Evolutionary conservation across 108 stramenopile genomes (phyloP), one percentile per base, ranked within the genome.

Genomic region (Skeletonema tropicum): DNA sequence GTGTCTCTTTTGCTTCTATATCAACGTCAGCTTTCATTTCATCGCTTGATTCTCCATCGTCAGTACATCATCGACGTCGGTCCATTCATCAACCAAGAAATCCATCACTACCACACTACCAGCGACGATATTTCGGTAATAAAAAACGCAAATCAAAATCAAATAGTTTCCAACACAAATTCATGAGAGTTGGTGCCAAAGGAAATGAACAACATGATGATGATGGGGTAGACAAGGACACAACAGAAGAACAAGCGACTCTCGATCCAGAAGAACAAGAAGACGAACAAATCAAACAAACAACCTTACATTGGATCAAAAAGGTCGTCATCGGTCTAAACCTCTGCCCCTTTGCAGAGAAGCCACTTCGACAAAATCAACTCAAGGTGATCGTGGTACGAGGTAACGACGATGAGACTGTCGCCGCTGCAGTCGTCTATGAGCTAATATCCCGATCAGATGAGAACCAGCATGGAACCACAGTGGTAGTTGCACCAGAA

Each of bases 301-400:
- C 68, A 74, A 89, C 86, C 5, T 36, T 85, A 35, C 73, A 86
- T 35, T 94, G 91, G 91, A 57, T 94, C 36, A 57, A 87, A n/a
- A 67, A 76, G 2, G 85, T 88, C 0, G 89, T 94, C 0, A 89
- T 94, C 46, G 87, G 89, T 10, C 73, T 86, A 61, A 91, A 91
- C 70, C 67, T 94, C 4, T 94, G 94, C 74, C 94, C 94, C 3
- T 94, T 94, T 79, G 94, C 94, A 10, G 89, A 89, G 17, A 61
- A 65, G 58, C 87, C 94, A 8, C 57, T 83, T 3, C 62, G 60
- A 7, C 60, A 79, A 26, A 61, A 85, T 3, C 75, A 85, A 68
- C 46, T 94, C 38, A 64, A 69, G 10, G 57, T 92, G 0, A 41
- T 71, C 8, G 77, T 89, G 1, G 73, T 92, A 5, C 79, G 75